Percentiles rank a stretch among this genome's conserved stretches.
phyloP scores from a whole-genome alignment of 345 rosid species.

The Eucalyptus urophylla region DNA sequence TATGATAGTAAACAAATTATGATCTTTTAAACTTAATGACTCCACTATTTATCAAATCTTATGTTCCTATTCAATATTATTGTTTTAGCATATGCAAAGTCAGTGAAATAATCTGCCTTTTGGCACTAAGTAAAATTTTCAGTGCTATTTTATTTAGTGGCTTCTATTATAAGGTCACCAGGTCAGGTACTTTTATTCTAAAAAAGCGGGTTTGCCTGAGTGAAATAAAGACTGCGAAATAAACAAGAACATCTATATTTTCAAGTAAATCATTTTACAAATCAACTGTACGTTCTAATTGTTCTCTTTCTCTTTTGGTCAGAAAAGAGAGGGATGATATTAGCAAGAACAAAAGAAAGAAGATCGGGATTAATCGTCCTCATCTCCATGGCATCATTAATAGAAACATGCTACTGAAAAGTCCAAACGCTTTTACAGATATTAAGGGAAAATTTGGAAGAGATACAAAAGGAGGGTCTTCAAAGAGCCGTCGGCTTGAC shows the following conservation, averaged over 20 bases:
- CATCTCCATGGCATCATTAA: not conserved
- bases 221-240: not conserved
- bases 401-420: not conserved
- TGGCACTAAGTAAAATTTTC: not conserved
- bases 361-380: not conserved
- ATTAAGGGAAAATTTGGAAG: not conserved
- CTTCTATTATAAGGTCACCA: not conserved
- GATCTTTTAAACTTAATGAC: not conserved
- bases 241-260: not conserved
- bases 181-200: not conserved
- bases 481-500: not conserved
- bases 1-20: not conserved
- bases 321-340: not conserved
- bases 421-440: not conserved
- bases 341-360: not conserved
- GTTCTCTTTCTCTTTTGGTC: not conserved
- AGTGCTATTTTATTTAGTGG: not conserved
- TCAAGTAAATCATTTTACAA: not conserved
- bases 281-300: not conserved
- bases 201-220: not conserved
- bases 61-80: not conserved
- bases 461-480: not conserved
- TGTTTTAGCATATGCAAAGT: not conserved
- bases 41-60: not conserved
- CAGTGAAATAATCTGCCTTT: no score